Percentiles rank a stretch among this genome's conserved stretches.
These are phyloP conservation scores for Cnidoscolus chayamansa DNA, from an alignment of 441 rosid species.

Conservation along the genomic window DNA sequence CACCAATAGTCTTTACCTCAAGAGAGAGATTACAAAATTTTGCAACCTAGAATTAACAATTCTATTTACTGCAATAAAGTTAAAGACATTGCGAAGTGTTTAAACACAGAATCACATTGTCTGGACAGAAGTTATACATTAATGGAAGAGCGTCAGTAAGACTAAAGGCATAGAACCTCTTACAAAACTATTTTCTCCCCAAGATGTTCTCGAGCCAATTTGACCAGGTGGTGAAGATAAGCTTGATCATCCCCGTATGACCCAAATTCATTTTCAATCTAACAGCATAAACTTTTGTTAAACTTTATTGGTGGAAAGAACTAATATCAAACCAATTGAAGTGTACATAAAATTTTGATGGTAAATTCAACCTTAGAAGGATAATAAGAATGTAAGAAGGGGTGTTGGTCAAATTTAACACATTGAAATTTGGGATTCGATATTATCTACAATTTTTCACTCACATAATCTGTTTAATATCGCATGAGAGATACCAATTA, in stretches of 20 bases:
- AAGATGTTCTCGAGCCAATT: constrained; percentile 59
- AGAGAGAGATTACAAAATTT: too few relatives aligned
- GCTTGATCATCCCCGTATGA: constrained; percentile 88
- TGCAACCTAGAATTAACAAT: not conserved
- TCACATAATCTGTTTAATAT: constrained; percentile 3
- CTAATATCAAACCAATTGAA: constrained; percentile 8
- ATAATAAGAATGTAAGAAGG: not conserved
- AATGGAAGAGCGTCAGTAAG: constrained; percentile 6
- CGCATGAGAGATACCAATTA: not conserved
- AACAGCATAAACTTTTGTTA: constrained; percentile 27
- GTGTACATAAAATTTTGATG: constrained; percentile 21
- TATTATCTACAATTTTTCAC: constrained; percentile 1
- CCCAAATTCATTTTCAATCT: constrained; percentile 97
- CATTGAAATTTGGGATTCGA: not conserved
- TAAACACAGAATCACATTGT: not conserved
- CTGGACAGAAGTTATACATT: not conserved
- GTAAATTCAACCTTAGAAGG: not conserved
- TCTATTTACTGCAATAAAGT: not conserved
- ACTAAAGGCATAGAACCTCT: constrained; percentile 30
- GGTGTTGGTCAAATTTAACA: not conserved
- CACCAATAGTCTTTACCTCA: too few relatives aligned
- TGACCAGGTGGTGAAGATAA: constrained; percentile 68
- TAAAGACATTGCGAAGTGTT: not conserved
- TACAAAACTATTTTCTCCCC: constrained; percentile 68
- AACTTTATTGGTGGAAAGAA: constrained; percentile 14